These are phyloP conservation scores for Podospora pseudopauciseta DNA, from an alignment of 495 filamentous ascomycete genomes.

Conservation along the genomic window DNA sequence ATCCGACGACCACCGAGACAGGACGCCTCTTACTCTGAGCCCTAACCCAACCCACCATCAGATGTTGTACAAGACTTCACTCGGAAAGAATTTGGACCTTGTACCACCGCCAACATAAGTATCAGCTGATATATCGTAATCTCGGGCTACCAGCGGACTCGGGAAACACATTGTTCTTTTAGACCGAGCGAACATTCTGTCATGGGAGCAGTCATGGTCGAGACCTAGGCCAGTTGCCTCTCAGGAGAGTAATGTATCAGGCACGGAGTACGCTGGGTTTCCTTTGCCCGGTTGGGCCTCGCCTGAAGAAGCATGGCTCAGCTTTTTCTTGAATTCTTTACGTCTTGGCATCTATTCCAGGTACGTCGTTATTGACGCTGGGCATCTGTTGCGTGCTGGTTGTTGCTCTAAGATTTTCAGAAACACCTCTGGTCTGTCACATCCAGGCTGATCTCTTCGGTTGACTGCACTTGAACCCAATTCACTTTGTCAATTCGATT, in stretches of 20 bases:
- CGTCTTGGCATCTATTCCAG: no score
- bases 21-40: background rate
- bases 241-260: no score
- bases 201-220: no score
- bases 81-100: background rate
- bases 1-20: constrained; percentile 2
- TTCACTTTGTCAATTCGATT: background rate
- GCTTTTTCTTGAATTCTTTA: no score
- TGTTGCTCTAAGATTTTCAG: no score
- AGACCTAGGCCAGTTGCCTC: no score
- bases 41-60: background rate
- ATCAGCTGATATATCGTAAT: background rate
- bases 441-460: background rate
- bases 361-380: no score
- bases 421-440: background rate
- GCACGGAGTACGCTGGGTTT: no score
- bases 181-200: background rate
- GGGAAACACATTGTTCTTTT: background rate
- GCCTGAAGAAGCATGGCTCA: no score
- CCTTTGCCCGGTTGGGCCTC: no score
- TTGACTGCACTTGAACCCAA: background rate
- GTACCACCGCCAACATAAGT: background rate
- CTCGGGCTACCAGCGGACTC: background rate
- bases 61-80: background rate
- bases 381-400: no score